Evolutionary conservation across 169 alveolate genomes (phyloP), one percentile per base, ranked within the genome.

Genomic region (Sarcocystis neurona): DNA sequence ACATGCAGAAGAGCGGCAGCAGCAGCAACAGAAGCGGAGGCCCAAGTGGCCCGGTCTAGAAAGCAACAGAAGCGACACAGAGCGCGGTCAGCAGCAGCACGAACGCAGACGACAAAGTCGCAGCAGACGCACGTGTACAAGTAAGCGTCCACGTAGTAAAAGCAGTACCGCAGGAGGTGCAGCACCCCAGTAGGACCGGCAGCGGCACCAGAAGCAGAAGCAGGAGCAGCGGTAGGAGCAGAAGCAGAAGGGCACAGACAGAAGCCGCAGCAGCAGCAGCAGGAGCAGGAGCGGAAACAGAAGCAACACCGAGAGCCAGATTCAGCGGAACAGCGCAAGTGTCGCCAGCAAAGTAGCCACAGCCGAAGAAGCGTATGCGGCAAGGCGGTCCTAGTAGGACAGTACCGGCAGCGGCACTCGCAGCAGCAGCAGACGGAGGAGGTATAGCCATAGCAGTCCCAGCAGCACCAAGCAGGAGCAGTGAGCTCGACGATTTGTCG

Each of bases 231-330:
- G n/a, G n/a, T n/a, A n/a, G n/a, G n/a, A n/a, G n/a, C n/a, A n/a
- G n/a, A n/a, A n/a, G n/a, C n/a, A n/a, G n/a, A n/a, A n/a, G n/a
- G n/a, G n/a, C n/a, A n/a, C n/a, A n/a, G n/a, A n/a, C n/a, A 63
- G 77, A 10, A 53, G 63, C 63, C 10, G 63, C n/a, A 15, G 63
- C 63, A 53, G 63, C 20, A 53, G 75, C 23, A 79, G 74, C 20
- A 34, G 39, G 0, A 3, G 23, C 47, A 15, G 39, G 3, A 50
- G 53, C 10, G 2, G 87, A 0, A 79, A 41, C 74, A 53, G 3
- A 48, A 79, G 87, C 46, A 79, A 39, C 77, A 18, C 39, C 77
- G 32, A n/a, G 41, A 74, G 75, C 75, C n/a, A n/a, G n/a, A n/a
- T n/a, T 10, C 39, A 34, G 56, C 10, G 75, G 50, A 8, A 58